phyloP scores from a whole-genome alignment of 2,329 filamentous ascomycete genomes.

The Ophidiomyces ophidiicola region DNA sequence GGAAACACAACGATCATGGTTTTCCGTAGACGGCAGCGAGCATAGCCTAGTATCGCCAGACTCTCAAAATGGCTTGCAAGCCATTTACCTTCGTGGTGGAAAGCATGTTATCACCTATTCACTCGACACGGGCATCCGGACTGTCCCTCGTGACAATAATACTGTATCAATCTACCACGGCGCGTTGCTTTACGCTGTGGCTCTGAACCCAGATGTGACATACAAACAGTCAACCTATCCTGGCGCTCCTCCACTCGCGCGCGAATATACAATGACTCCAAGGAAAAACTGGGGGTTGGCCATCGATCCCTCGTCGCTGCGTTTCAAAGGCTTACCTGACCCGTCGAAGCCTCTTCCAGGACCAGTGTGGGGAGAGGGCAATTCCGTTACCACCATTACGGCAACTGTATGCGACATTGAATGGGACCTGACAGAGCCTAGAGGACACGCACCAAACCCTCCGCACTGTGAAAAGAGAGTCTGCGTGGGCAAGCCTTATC shows the following conservation, averaged over 20 bases:
- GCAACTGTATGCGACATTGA: slow-evolving; percentile 29
- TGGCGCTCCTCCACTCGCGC: slow-evolving; percentile 21
- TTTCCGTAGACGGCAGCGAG: slow-evolving; percentile 18
- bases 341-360: slow-evolving; percentile 14
- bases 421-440: slow-evolving; percentile 23
- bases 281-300: slow-evolving; percentile 22
- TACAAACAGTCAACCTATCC: slow-evolving; percentile 21
- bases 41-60: slow-evolving; percentile 22
- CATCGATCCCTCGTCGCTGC: slow-evolving; percentile 26
- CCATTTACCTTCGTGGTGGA: slow-evolving; percentile 26
- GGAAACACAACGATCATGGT: slow-evolving; percentile 18
- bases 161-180: slow-evolving; percentile 36
- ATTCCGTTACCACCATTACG: slow-evolving; percentile 12
- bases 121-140: slow-evolving; percentile 24
- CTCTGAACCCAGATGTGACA: slow-evolving; percentile 24
- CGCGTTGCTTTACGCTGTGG: slow-evolving; percentile 34
- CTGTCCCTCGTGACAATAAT: slow-evolving; percentile 31
- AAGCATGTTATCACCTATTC: slow-evolving; percentile 25
- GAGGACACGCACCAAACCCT: slow-evolving; percentile 26
- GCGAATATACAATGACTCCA: slow-evolving; percentile 29
- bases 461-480: slow-evolving; percentile 24
- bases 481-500: slow-evolving; percentile 27
- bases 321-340: slow-evolving; percentile 19
- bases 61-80: slow-evolving; percentile 28
- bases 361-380: slow-evolving; percentile 16